These are phyloP conservation scores for Syncephalastrum sp. DNA, from an alignment of 371 early-diverging fungal species.

Conservation along the genomic window DNA sequence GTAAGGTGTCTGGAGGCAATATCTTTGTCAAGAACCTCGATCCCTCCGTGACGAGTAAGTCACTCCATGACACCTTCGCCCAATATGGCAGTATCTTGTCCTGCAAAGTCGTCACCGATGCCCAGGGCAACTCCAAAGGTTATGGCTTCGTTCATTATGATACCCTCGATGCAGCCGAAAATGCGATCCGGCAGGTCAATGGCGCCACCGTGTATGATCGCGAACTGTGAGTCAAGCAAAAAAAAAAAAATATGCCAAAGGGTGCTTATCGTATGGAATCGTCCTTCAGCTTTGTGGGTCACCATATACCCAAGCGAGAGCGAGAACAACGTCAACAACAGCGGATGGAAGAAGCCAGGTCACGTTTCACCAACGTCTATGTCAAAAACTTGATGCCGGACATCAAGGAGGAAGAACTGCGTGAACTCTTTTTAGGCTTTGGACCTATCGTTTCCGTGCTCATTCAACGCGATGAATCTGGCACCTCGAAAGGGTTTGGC, in stretches of 20 bases:
- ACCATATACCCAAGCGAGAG: conserved; percentile 89
- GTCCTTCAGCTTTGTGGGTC: conserved; percentile 61
- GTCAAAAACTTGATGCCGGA: conserved; percentile 93
- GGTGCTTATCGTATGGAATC: too few species aligned
- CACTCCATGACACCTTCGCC: conserved; percentile 98
- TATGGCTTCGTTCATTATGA: conserved; percentile 99
- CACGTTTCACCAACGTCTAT: conserved; percentile 96
- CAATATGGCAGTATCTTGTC: conserved; percentile 97
- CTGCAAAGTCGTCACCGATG: conserved; percentile 92
- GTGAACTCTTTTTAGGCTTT: conserved; percentile 76
- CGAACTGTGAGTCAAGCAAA: conserved; percentile 61
- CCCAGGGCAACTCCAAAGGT: conserved; percentile 85
- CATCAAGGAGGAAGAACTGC: conserved; percentile 84
- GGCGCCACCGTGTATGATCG: conserved; percentile 95
- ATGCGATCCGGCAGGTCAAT: conserved; percentile 95
- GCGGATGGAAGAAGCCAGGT: conserved; percentile 78
- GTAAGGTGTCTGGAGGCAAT: conserved; percentile 89
- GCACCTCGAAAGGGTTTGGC: conserved; percentile 90
- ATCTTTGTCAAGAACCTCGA: conserved; percentile 99
- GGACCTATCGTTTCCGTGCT: conserved; percentile 87
- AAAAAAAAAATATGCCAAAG: neutral
- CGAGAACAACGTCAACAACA: conserved; percentile 57
- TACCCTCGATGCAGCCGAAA: conserved; percentile 89
- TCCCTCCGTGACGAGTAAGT: conserved; percentile 88
- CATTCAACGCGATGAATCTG: conserved; percentile 75